phyloP scores from a whole-genome alignment of 768 basidiomycete genomes.

The Russula dissimulans region DNA sequence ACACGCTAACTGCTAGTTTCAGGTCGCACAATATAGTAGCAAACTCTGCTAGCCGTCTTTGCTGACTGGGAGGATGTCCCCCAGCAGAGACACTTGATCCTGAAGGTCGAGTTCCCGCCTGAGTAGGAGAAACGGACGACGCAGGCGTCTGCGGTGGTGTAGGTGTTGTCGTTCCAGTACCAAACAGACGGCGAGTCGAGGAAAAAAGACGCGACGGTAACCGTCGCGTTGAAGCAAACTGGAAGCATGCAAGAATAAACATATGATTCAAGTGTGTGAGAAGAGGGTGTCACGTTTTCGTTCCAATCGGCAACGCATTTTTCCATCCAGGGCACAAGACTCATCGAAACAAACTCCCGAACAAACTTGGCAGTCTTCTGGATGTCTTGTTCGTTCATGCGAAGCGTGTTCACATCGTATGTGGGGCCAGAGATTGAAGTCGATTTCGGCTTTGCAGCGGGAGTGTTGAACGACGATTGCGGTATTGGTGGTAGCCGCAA shows the following conservation, averaged over 20 bases:
- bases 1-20: constrained; percentile 71
- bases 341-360: constrained; percentile 83
- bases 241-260: background rate
- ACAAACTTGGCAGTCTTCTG: constrained; percentile 67
- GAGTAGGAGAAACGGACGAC: constrained; percentile 30
- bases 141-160: constrained; percentile 32
- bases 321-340: constrained; percentile 95
- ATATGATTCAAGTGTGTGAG: background rate
- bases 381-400: constrained; percentile 63
- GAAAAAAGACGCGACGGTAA: constrained; percentile 82
- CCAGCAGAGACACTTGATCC: constrained; percentile 22
- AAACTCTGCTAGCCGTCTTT: constrained; percentile 90
- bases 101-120: constrained; percentile 24
- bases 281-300: constrained; percentile 47
- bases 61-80: constrained; percentile 38
- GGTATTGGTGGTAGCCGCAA: constrained; percentile 54
- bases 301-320: constrained; percentile 91
- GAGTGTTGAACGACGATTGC: constrained; percentile 21
- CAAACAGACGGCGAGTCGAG: constrained; percentile 77
- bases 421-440: constrained; percentile 26
- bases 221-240: constrained; percentile 68
- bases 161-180: constrained; percentile 39
- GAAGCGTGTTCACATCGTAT: constrained; percentile 28
- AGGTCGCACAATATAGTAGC: constrained; percentile 87
- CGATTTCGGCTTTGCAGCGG: constrained; percentile 9